These are phyloP conservation scores for Ogataea sp. DNA, from an alignment of 805 yeast species.

Conservation along the genomic window DNA sequence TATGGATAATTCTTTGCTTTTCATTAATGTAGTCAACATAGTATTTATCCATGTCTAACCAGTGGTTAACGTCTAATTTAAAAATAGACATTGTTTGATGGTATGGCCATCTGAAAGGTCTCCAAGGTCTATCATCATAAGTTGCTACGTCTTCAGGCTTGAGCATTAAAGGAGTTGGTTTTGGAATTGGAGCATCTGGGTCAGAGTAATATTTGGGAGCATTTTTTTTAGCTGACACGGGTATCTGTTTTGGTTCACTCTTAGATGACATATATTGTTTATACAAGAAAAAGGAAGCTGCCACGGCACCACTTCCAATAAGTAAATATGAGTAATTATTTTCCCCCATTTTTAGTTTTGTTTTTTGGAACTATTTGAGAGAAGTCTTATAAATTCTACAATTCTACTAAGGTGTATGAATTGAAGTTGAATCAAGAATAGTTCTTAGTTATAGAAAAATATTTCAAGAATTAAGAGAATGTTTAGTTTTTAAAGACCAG, in stretches of 20 bases:
- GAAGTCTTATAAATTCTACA: too few relatives aligned
- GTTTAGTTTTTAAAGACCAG: too few relatives aligned
- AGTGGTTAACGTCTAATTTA: slow-evolving; percentile 63
- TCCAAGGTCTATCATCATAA: slow-evolving; percentile 73
- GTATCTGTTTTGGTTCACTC: neutral
- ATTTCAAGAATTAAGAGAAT: too few relatives aligned
- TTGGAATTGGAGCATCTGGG: slow-evolving; percentile 26
- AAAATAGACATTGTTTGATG: slow-evolving; percentile 74
- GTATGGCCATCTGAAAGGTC: slow-evolving; percentile 76
- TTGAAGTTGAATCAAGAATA: too few relatives aligned
- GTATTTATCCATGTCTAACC: slow-evolving; percentile 77
- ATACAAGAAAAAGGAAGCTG: slow-evolving; percentile 10
- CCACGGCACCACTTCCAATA: slow-evolving; percentile 13
- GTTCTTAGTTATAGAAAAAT: too few relatives aligned
- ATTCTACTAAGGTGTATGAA: too few relatives aligned
- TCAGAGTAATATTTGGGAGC: slow-evolving; percentile 14
- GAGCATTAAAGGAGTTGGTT: slow-evolving; percentile 50
- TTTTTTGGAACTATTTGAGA: too few relatives aligned
- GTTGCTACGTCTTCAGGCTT: slow-evolving; percentile 60
- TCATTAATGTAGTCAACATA: slow-evolving; percentile 60
- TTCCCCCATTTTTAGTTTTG: neutral
- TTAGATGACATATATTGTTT: slow-evolving; percentile 8
- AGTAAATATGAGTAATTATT: neutral
- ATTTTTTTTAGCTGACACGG: neutral
- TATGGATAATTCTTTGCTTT: slow-evolving; percentile 47